phyloP scores from a whole-genome alignment of 352 stramenopile species.

The Phytophthora podocarpi region DNA sequence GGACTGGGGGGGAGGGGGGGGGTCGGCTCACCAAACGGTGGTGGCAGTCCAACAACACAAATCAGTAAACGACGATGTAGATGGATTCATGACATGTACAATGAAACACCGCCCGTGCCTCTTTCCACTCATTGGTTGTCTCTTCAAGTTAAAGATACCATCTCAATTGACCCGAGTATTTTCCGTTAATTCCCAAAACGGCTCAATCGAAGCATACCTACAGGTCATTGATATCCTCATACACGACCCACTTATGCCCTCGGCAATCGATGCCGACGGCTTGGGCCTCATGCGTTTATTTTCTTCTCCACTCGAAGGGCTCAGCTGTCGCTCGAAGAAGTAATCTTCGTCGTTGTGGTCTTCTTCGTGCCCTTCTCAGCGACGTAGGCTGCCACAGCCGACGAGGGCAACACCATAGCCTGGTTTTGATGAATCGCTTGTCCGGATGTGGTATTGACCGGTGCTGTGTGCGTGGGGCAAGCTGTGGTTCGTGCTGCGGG shows the following conservation, averaged over 20 bases:
- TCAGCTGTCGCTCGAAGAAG: slow-evolving; percentile 21
- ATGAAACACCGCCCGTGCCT: no score
- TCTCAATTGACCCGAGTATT: no score
- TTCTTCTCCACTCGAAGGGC: slow-evolving; percentile 37
- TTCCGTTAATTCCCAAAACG: no score
- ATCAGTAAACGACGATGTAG: no score
- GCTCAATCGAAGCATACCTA: slow-evolving; percentile 22
- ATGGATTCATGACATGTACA: no score
- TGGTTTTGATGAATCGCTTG: slow-evolving; percentile 8
- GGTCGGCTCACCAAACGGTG: no score
- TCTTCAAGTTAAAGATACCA: no score
- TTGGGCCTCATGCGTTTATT: no score
- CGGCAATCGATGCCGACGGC: not conserved
- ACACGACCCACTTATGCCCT: slow-evolving; percentile 10
- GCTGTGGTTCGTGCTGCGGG: slow-evolving; percentile 29
- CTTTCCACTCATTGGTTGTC: no score
- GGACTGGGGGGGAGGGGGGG: no score
- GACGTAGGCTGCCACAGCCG: slow-evolving; percentile 9
- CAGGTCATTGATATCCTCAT: slow-evolving; percentile 27
- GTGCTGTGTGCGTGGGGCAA: slow-evolving; percentile 13
- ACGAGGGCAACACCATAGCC: no score
- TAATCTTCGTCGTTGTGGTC: slow-evolving; percentile 17
- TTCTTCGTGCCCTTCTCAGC: slow-evolving; percentile 16
- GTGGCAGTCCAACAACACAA: no score
- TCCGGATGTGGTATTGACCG: slow-evolving; percentile 24